Conservation (phyloP, 805 yeast genomes). For the Blastobotrys robertii region DNA sequence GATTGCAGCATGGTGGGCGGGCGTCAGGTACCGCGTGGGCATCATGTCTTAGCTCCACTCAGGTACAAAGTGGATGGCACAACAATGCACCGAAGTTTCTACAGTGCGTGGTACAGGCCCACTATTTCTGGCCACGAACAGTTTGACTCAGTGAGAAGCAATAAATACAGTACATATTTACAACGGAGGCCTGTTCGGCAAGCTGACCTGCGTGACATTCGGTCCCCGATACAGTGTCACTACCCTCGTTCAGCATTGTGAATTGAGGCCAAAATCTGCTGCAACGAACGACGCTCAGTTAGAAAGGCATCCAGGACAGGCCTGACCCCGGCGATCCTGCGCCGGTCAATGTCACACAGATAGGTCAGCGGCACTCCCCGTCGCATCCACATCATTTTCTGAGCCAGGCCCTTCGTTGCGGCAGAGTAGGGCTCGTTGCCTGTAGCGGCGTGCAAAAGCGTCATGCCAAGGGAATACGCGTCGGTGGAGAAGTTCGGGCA, state of each 20-base stretch:
- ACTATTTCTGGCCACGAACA: too few species aligned
- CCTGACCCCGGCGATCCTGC: conserved; percentile 3
- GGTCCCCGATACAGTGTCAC: too few species aligned
- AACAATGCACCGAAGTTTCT: too few species aligned
- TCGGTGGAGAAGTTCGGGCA: conserved; percentile 34
- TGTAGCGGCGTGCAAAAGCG: conserved; percentile 36
- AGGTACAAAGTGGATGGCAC: too few species aligned
- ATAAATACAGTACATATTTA: too few species aligned
- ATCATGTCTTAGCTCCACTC: too few species aligned
- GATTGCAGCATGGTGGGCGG: too few species aligned
- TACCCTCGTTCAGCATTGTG: neutral
- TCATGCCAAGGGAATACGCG: conserved; percentile 37
- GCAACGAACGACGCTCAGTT: conserved; percentile 1
- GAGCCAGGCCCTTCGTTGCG: conserved; percentile 23
- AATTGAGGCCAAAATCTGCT: neutral
- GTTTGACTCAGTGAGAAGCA: too few species aligned
- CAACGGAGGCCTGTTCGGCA: too few species aligned
- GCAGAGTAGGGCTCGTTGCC: conserved; percentile 37
- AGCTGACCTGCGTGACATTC: too few species aligned
- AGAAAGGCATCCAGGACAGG: conserved; percentile 6
- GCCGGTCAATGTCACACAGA: conserved; percentile 9
- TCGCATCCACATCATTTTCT: conserved; percentile 24
- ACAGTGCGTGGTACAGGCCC: too few species aligned
- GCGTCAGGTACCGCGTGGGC: too few species aligned
- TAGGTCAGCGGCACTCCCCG: conserved; percentile 22